Evolutionary conservation across 352 stramenopile genomes (phyloP), one percentile per base, ranked within the genome.

Genomic region (Phytophthora tubulina): DNA sequence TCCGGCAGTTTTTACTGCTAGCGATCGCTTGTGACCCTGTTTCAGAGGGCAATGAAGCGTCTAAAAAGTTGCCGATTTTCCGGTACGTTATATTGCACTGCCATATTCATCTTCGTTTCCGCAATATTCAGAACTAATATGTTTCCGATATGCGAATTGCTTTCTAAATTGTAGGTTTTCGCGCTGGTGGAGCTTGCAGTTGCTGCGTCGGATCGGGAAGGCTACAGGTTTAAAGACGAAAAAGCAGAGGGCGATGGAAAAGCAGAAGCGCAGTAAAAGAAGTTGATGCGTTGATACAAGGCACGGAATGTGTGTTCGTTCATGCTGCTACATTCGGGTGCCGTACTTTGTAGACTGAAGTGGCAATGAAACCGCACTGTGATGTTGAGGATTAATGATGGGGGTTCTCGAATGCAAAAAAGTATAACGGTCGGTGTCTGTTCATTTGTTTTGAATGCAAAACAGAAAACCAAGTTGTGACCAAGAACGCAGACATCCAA

Each of bases 121-220:
- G 6, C 11, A 45, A 13, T 2, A 15, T 7, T 42, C 17, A 41
- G 14, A 35, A 57, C 21, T 7, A 45, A 38, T 46, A 35, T 32
- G 17, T 32, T 54, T 41, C 9, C 6, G 15, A 41, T n/a, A 11
- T 35, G n/a, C 6, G 6, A 10, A n/a, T 44, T 33, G 2, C 15
- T 62, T 55, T 14, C 21, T 27, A 27, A 27, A 27, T 27, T 27
- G 21, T 60, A 95, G 87, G 1, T 93, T 93, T 60, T 96, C 89
- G 21, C 76, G 85, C 0, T 95, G 88, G 89, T 91, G 86, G 79
- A 96, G 81, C 32, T 81, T 96, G 45, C 88, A 94, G 63, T 70
- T 96, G 33, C 54, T 96, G 44, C 88, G 89, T 44, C 85, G 87
- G 27, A 88, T 96, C 17, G 89, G 89, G 21, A 93, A 94, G 46